Evolutionary conservation across 1,284 basidiomycete genomes (phyloP).

Genomic region (Schizophyllum amplum): DNA sequence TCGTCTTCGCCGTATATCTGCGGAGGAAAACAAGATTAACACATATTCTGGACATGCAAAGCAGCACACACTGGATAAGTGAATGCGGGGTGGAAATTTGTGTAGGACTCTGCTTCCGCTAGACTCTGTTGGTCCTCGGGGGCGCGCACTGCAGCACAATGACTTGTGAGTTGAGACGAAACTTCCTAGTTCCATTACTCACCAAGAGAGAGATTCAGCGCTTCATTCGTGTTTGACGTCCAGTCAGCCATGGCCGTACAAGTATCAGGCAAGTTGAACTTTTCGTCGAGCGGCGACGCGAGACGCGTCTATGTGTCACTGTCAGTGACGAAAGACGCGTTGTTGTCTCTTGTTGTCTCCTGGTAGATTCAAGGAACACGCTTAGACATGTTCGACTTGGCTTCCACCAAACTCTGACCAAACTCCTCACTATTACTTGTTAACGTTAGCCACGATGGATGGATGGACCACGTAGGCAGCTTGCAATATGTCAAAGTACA

Average conservation of each 20-base stretch:
- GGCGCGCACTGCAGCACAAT: slow-evolving; percentile 43
- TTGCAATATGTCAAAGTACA: too few species aligned
- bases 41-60: background rate
- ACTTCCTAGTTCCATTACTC: slow-evolving; percentile 12
- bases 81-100: slow-evolving; percentile 74
- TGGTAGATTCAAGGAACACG: background rate
- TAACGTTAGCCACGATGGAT: too few species aligned
- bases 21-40: background rate
- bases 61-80: slow-evolving; percentile 70
- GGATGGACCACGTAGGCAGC: too few species aligned
- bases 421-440: too few species aligned
- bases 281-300: background rate
- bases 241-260: slow-evolving; percentile 47
- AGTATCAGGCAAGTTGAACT: too few species aligned
- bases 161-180: background rate
- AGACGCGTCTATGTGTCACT: too few species aligned
- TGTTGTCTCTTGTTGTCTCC: background rate
- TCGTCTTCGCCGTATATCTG: slow-evolving; percentile 94
- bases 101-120: slow-evolving; percentile 49
- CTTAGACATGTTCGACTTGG: background rate
- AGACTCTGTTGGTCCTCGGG: slow-evolving; percentile 53
- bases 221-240: slow-evolving; percentile 77
- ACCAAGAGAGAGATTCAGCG: slow-evolving; percentile 69
- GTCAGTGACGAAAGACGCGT: too few species aligned
- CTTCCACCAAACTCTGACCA: too few species aligned